A percentile compares a stretch with the other conserved stretches of the same genome.
These are phyloP conservation scores for Leptographium wingfieldii DNA, from an alignment of 2,329 filamentous ascomycete species.

Conservation along the genomic window DNA sequence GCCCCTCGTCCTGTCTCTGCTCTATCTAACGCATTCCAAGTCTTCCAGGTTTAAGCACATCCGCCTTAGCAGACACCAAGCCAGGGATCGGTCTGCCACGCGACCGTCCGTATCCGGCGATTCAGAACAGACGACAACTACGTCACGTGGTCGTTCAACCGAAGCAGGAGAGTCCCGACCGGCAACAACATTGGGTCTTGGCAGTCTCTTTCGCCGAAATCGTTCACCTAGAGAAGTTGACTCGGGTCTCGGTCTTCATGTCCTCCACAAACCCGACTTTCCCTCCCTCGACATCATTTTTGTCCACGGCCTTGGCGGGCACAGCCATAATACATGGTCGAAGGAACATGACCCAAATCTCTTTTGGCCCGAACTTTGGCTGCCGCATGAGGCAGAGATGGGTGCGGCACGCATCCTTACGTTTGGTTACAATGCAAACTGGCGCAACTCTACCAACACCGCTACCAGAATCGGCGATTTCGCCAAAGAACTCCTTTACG, in stretches of 20 bases:
- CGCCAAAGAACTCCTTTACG: background rate
- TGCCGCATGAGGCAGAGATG: slow-evolving; percentile 11
- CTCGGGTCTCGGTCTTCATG: background rate
- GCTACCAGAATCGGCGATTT: background rate
- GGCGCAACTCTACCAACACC: background rate
- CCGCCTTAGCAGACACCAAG: background rate
- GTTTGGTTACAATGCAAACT: slow-evolving; percentile 16
- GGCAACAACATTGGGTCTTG: background rate
- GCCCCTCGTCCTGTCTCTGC: background rate
- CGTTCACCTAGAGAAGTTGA: background rate
- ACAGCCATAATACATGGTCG: slow-evolving; percentile 15
- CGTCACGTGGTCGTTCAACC: background rate
- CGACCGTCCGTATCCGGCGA: background rate
- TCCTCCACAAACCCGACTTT: background rate
- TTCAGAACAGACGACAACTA: background rate
- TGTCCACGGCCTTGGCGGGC: slow-evolving; percentile 16
- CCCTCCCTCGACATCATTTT: slow-evolving; percentile 14
- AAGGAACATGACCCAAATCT: slow-evolving; percentile 6
- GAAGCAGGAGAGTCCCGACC: background rate
- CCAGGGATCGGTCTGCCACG: background rate
- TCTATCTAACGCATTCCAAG: background rate
- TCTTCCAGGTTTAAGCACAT: background rate
- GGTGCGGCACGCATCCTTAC: slow-evolving; percentile 12
- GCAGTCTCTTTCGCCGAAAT: background rate
- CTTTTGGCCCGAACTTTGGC: slow-evolving; percentile 13